phyloP scores from a whole-genome alignment of 176 grass and related monocot genomes.

The maize (Zea mays) region DNA sequence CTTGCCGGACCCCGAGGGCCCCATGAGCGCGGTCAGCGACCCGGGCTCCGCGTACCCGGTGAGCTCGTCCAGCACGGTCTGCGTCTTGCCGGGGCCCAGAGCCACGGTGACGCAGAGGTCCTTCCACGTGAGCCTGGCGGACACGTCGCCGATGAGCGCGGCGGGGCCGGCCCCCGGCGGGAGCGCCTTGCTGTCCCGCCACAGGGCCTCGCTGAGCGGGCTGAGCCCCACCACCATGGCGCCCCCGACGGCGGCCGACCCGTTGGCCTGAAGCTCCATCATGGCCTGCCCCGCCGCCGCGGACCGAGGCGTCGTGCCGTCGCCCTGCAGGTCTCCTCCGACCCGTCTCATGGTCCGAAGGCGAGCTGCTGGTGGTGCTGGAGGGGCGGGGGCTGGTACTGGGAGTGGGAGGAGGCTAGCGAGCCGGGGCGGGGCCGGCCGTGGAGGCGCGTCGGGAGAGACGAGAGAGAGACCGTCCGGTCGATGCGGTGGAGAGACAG shows the following conservation, averaged over 20 bases:
- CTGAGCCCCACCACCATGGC: constrained; percentile 68
- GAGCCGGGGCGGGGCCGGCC: background rate
- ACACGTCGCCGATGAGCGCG: constrained; percentile 76
- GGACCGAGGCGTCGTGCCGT: constrained; percentile 26
- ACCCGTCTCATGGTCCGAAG: constrained; percentile 35
- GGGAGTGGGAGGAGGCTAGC: background rate
- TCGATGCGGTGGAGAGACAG: constrained; percentile 26
- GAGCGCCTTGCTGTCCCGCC: constrained; percentile 63
- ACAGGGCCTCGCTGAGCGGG: constrained; percentile 90
- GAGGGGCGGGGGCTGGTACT: background rate
- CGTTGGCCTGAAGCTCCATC: constrained; percentile 75
- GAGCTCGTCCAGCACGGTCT: constrained; percentile 79
- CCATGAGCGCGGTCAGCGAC: constrained; percentile 84
- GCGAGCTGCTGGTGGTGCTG: background rate
- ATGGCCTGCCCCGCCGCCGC: constrained; percentile 63
- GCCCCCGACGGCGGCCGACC: constrained; percentile 35
- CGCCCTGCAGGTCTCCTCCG: constrained; percentile 24
- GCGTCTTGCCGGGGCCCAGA: constrained; percentile 71
- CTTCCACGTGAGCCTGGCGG: constrained; percentile 95
- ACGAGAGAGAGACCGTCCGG: background rate
- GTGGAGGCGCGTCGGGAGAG: background rate
- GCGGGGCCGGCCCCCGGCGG: constrained; percentile 33
- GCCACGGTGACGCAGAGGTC: constrained; percentile 82
- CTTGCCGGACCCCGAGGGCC: constrained; percentile 94
- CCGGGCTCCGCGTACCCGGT: constrained; percentile 91